Percentiles rank a stretch among this genome's conserved stretches.
These are phyloP conservation scores for Graphilbum sp. DNA, from an alignment of 2,329 filamentous ascomycete species.

Conservation along the genomic window DNA sequence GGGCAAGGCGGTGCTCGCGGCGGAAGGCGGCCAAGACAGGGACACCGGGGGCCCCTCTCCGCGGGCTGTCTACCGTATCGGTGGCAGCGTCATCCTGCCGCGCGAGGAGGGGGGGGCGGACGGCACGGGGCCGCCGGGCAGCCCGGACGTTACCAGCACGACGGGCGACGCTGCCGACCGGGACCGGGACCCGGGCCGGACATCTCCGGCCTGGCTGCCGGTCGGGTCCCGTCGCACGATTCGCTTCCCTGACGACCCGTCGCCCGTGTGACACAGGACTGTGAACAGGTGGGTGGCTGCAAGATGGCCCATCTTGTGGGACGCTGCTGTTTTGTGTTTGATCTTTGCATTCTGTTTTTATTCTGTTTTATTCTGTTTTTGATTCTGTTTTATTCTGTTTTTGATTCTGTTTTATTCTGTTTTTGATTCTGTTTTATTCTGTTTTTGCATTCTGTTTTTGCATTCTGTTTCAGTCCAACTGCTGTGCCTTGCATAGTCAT, in stretches of 20 bases:
- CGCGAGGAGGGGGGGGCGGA: not conserved
- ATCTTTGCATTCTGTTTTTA: too few species aligned
- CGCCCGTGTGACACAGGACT: not conserved
- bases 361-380: too few species aligned
- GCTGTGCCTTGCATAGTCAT: too few species aligned
- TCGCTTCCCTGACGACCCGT: slow-evolving; percentile 25
- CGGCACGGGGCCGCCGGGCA: not conserved
- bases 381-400: too few species aligned
- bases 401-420: not conserved
- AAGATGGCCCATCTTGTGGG: too few species aligned
- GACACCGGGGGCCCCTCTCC: not conserved
- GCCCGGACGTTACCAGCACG: too few species aligned
- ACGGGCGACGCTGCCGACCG: too few species aligned
- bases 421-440: not conserved
- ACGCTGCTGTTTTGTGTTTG: too few species aligned
- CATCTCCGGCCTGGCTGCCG: slow-evolving; percentile 3
- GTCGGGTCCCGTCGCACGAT: slow-evolving; percentile 18
- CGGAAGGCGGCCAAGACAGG: slow-evolving; percentile 6
- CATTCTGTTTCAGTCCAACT: not conserved
- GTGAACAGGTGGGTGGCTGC: too few species aligned
- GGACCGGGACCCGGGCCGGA: not conserved
- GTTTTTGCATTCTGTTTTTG: not conserved
- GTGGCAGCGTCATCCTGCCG: slow-evolving; percentile 21
- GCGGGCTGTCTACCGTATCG: slow-evolving; percentile 21
- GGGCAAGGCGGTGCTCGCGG: not conserved